phyloP scores from a whole-genome alignment of 2,329 filamentous ascomycete genomes.

The Penicillium psychrosexuale region DNA sequence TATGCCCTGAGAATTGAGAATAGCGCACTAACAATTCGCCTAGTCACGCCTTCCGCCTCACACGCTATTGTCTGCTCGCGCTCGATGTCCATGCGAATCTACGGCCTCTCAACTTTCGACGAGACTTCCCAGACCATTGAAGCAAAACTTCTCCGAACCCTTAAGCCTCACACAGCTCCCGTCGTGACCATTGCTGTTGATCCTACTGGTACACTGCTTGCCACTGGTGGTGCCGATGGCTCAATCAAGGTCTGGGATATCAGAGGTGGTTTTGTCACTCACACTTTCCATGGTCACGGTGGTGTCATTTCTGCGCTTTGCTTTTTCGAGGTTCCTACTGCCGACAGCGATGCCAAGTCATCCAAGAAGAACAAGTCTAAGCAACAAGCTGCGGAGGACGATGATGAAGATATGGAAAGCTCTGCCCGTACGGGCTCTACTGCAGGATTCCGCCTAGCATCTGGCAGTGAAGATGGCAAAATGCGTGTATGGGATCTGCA shows the following conservation, averaged over 20 bases:
- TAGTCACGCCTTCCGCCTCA: slow-evolving; percentile 82
- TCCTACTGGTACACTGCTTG: slow-evolving; percentile 80
- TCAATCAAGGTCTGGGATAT: slow-evolving; percentile 98
- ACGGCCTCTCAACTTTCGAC: slow-evolving; percentile 62
- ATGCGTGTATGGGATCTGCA: slow-evolving; percentile 88
- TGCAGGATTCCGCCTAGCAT: slow-evolving; percentile 74
- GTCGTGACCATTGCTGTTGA: slow-evolving; percentile 85
- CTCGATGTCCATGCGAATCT: slow-evolving; percentile 94
- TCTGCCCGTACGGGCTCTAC: slow-evolving; percentile 46
- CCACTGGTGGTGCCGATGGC: slow-evolving; percentile 89
- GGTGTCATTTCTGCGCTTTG: slow-evolving; percentile 85
- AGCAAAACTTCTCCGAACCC: slow-evolving; percentile 67
- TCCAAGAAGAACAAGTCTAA: slow-evolving; percentile 48
- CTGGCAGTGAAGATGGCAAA: slow-evolving; percentile 91
- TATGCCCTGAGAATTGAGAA: not conserved
- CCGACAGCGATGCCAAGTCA: slow-evolving; percentile 36
- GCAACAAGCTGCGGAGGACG: slow-evolving; percentile 23
- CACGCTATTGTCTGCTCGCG: slow-evolving; percentile 89
- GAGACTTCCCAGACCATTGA: slow-evolving; percentile 58
- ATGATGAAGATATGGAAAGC: slow-evolving; percentile 45
- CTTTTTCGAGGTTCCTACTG: slow-evolving; percentile 74
- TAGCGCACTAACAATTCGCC: slow-evolving; percentile 11
- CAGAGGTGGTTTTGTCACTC: slow-evolving; percentile 80
- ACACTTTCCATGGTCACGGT: slow-evolving; percentile 90
- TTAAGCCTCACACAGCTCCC: slow-evolving; percentile 88